Evolutionary conservation across 192 early-diverging fungal genomes (phyloP).

Genomic region (Phycomyces blakesleeanus): DNA sequence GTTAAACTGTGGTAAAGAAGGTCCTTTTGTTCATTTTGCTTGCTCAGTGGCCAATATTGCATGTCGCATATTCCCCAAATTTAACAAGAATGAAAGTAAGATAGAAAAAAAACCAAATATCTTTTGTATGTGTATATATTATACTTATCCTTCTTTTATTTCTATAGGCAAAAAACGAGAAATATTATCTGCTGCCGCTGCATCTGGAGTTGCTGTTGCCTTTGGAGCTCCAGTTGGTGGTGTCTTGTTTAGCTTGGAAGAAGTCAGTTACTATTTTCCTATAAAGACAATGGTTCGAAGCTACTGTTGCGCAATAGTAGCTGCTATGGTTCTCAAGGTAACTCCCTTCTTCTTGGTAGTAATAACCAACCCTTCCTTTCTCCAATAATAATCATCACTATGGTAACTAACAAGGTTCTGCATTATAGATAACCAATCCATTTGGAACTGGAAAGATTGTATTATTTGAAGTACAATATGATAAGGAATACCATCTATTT

Average conservation of each 20-base stretch:
- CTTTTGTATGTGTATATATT: no score
- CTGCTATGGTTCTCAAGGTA: slow-evolving; percentile 80
- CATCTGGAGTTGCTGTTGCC: slow-evolving; percentile 90
- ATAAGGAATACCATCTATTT: slow-evolving; percentile 87
- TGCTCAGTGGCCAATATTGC: slow-evolving; percentile 87
- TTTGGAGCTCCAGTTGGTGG: slow-evolving; percentile 98
- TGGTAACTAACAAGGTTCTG: no score
- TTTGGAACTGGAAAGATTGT: slow-evolving; percentile 83
- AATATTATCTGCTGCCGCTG: slow-evolving; percentile 87
- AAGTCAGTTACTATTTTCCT: slow-evolving; percentile 91
- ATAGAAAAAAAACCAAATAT: neutral
- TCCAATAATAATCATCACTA: neutral
- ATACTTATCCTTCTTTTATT: neutral
- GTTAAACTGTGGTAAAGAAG: slow-evolving; percentile 88
- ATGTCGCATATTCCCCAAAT: slow-evolving; percentile 86
- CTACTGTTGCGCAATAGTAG: slow-evolving; percentile 91
- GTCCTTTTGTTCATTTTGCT: slow-evolving; percentile 90
- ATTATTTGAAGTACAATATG: slow-evolving; percentile 84
- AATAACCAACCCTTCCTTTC: slow-evolving; percentile 9
- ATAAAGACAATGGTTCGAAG: slow-evolving; percentile 92
- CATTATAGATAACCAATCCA: slow-evolving; percentile 70
- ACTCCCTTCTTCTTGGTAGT: neutral
- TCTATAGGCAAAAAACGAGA: slow-evolving; percentile 78
- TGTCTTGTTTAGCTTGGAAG: slow-evolving; percentile 90
- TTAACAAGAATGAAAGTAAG: slow-evolving; percentile 80